These are phyloP conservation scores for Camellia sinensis DNA, from an alignment of 148 eudicot genomes.

Conservation along the genomic window DNA sequence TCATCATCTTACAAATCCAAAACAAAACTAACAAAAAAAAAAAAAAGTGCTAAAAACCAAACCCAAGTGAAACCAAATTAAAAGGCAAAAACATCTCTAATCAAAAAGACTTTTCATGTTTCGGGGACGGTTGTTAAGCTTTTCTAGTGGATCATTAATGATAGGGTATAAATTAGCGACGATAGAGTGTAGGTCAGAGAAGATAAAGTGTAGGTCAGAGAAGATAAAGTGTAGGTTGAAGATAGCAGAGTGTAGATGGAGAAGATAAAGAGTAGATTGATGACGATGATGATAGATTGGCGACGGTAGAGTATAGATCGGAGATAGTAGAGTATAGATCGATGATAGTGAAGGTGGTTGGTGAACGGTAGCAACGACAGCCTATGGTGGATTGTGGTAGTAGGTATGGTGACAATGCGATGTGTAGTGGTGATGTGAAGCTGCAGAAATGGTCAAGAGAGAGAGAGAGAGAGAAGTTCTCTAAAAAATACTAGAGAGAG, in stretches of 20 bases:
- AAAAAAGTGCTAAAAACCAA: too few relatives aligned
- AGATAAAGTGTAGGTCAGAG: slow-evolving; percentile 5
- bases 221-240: slow-evolving; percentile 10
- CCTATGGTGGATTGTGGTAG: background rate
- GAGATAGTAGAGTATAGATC: too few relatives aligned
- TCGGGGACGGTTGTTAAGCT: background rate
- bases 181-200: background rate
- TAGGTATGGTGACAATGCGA: too few relatives aligned
- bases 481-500: background rate
- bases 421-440: background rate
- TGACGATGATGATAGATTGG: too few relatives aligned
- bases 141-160: background rate
- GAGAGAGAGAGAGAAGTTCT: background rate
- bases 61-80: too few relatives aligned
- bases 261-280: background rate
- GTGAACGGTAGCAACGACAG: background rate
- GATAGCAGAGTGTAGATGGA: background rate
- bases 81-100: too few relatives aligned
- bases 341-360: too few relatives aligned
- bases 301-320: too few relatives aligned
- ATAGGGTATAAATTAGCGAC: background rate
- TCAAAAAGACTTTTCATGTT: too few relatives aligned
- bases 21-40: too few relatives aligned
- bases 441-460: background rate
- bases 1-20: too few relatives aligned